These are phyloP conservation scores for Chaetomium fimeti DNA, from an alignment of 495 filamentous ascomycete species.

Conservation along the genomic window DNA sequence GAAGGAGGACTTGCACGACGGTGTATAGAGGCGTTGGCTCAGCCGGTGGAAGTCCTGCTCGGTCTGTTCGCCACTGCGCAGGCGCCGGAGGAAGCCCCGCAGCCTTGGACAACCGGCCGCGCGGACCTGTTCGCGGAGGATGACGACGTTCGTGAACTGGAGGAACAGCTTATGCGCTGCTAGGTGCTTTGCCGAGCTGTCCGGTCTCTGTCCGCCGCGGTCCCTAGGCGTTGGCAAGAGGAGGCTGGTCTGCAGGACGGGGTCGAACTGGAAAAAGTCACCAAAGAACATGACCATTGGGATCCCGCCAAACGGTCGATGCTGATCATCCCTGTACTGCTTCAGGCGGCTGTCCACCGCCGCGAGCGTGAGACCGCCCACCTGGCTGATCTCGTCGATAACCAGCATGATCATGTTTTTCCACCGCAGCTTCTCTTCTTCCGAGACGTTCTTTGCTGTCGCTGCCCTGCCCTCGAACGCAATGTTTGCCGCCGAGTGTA, in stretches of 20 bases:
- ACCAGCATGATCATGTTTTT: too few relatives aligned
- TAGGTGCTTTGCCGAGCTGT: slow-evolving; percentile 15
- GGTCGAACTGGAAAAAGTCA: slow-evolving; percentile 23
- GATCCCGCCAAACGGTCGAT: slow-evolving; percentile 14
- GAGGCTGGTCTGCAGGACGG: slow-evolving; percentile 18
- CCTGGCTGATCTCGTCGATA: too few relatives aligned
- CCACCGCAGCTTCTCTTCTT: too few relatives aligned
- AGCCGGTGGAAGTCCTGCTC: slow-evolving; percentile 12
- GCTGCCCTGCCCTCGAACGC: too few relatives aligned
- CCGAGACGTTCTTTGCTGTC: slow-evolving; percentile 9
- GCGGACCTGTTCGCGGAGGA: slow-evolving; percentile 17
- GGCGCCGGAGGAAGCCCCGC: slow-evolving; percentile 11
- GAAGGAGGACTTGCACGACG: slow-evolving; percentile 6
- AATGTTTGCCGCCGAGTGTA: too few relatives aligned
- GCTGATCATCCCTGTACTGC: slow-evolving; percentile 15
- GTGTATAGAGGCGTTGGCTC: neutral
- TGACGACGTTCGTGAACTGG: slow-evolving; percentile 14
- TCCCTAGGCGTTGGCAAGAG: slow-evolving; percentile 13
- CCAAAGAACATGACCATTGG: slow-evolving; percentile 17
- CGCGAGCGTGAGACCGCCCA: too few relatives aligned
- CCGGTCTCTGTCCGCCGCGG: slow-evolving; percentile 8
- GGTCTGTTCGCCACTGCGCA: slow-evolving; percentile 7
- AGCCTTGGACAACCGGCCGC: slow-evolving; percentile 7
- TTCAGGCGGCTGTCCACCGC: slow-evolving; percentile 15
- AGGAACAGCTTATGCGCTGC: slow-evolving; percentile 15